Conservation (phyloP, 176 grass and related monocot genomes). For the Oryza coarctata region DNA sequence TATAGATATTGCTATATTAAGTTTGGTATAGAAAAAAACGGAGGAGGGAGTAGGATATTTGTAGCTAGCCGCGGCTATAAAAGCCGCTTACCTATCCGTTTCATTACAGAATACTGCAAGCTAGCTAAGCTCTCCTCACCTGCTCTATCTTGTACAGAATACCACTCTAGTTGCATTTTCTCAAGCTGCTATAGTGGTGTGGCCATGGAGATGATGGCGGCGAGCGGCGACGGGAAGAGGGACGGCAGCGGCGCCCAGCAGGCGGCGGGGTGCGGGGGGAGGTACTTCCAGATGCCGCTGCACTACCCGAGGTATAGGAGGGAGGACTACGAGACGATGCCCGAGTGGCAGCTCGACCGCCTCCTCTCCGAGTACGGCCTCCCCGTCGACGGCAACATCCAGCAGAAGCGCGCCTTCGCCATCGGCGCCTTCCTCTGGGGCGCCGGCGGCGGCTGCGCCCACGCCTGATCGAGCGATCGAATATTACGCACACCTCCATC, state of each 20-base stretch:
- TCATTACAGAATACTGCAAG: too few relatives aligned
- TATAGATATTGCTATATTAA: too few relatives aligned
- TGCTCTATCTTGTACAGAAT: too few relatives aligned
- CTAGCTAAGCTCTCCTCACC: too few relatives aligned
- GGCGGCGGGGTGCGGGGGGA: neutral
- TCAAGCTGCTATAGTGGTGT: too few relatives aligned
- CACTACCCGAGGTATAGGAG: conserved; percentile 76
- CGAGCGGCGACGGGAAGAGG: too few relatives aligned
- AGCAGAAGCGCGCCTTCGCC: conserved; percentile 66
- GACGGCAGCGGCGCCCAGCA: too few relatives aligned
- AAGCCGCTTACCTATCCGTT: neutral
- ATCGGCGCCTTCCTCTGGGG: conserved; percentile 89
- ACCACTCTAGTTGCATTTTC: too few relatives aligned
- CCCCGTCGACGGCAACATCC: conserved; percentile 44
- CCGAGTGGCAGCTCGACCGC: conserved; percentile 90
- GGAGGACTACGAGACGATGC: conserved; percentile 80
- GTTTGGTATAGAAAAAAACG: too few relatives aligned
- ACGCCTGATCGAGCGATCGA: neutral
- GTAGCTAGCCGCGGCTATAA: neutral
- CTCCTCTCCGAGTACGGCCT: conserved; percentile 87
- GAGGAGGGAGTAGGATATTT: neutral
- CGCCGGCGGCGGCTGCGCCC: neutral
- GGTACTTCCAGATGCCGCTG: conserved; percentile 79
- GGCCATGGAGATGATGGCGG: conserved; percentile 28
- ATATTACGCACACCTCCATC: too few relatives aligned